Evolutionary conservation across 768 basidiomycete species (phyloP), one percentile per base, ranked within the genome.

Genomic region (Lactarius tabidus): DNA sequence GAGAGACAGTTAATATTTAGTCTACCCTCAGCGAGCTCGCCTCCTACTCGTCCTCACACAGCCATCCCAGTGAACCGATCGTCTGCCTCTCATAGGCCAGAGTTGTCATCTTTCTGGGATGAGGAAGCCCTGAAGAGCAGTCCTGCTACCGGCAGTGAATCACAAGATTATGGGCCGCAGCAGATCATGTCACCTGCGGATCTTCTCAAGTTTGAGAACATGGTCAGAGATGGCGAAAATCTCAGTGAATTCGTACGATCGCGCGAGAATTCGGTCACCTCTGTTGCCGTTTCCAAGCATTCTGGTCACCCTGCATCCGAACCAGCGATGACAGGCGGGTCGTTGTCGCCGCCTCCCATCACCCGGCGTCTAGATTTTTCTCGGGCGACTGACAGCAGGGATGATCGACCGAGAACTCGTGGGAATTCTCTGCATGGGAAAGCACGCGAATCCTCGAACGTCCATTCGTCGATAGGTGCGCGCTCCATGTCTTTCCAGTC

Each of bases 171-270:
- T 72, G 78, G 76, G 6, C 85, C 86, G 9, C 85, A 87, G 71
- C 82, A 82, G 45, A 89, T 89, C 66, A 81, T 89, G 81, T 84
- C 86, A 18, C 83, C 85, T 28, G 85, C 84, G 20, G 85, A 88
- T 62, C 80, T 88, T 78, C 79, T 84, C 26, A 79, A 80, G 72
- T 75, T 89, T 12, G 87, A 88, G 70, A 84, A 82, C 51, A 78
- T 80, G 64, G 69, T 73, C 70, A 82, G 64, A 53, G 74, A 69
- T 72, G 81, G 72, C 71, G 56, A 61, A 52, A 59, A 57, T 29
- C 36, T 52, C 28, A 64, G 43, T 23, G 68, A 59, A 35, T 54
- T 54, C 9, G 65, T 67, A 23, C 59, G 62, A 3, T 63, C 63
- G 20, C 64, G 54, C 12, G 67, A 51, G 20, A 51, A 55, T 33